Evolutionary conservation across 2,329 filamentous ascomycete genomes (phyloP).

Genomic region (Apiospora phragmitis): DNA sequence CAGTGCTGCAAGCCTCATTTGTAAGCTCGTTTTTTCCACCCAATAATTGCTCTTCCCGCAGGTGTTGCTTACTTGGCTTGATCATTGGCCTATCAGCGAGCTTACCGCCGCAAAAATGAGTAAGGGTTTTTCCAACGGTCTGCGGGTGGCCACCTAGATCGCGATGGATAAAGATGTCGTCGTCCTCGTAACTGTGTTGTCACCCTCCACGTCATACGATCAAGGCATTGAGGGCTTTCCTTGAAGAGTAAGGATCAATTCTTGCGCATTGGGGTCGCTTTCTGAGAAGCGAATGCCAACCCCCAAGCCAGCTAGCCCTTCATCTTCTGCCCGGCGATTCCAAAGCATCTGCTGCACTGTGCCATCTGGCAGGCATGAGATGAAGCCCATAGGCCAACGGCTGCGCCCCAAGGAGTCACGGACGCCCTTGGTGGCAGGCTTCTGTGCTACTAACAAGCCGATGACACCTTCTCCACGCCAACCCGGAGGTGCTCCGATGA

Average conservation of each 20-base stretch:
- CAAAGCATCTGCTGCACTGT: constrained; percentile 68
- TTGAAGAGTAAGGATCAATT: constrained; percentile 53
- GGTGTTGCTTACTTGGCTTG: neutral
- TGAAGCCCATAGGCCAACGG: constrained; percentile 69
- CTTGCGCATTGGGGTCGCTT: constrained; percentile 31
- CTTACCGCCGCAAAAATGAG: neutral
- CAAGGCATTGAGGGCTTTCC: constrained; percentile 35
- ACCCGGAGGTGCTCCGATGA: constrained; percentile 69
- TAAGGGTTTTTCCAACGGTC: neutral
- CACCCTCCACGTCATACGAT: neutral
- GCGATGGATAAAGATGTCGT: neutral
- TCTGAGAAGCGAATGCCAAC: constrained; percentile 46
- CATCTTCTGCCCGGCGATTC: constrained; percentile 65
- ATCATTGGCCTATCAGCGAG: neutral
- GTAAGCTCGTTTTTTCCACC: neutral
- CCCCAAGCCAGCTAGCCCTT: constrained; percentile 61
- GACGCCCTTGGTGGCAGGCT: constrained; percentile 75
- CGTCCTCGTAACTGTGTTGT: neutral
- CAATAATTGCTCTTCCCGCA: neutral
- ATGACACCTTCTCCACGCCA: constrained; percentile 69
- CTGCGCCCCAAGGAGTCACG: constrained; percentile 69
- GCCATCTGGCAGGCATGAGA: constrained; percentile 61
- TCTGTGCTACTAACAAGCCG: constrained; percentile 69
- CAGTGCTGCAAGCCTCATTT: neutral
- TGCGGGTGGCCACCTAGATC: neutral